Percentiles rank a stretch among this genome's conserved stretches.
phyloP scores from a whole-genome alignment of 2,329 filamentous ascomycete genomes.

The Hawksworthiomyces lignivorus region DNA sequence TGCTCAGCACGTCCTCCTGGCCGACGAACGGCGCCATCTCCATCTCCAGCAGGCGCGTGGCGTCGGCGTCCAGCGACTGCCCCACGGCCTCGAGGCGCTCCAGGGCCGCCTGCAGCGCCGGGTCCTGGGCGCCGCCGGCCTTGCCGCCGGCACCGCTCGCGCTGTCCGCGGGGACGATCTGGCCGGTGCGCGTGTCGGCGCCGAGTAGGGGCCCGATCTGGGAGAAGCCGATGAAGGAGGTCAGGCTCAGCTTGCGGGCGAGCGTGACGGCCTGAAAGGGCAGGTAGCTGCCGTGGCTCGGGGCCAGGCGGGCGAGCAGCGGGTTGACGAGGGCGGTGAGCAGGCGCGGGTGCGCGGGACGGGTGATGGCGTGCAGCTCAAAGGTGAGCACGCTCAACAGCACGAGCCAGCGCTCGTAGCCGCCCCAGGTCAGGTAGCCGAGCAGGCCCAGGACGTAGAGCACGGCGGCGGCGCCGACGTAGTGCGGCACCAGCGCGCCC shows the following conservation, averaged over 20 bases:
- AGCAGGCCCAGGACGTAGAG: slow-evolving; percentile 56
- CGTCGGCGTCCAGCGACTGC: slow-evolving; percentile 58
- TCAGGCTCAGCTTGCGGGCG: slow-evolving; percentile 67
- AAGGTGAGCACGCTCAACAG: slow-evolving; percentile 46
- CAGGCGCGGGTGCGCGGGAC: slow-evolving; percentile 41
- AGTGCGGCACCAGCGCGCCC: slow-evolving; percentile 53
- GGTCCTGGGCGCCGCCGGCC: slow-evolving; percentile 25
- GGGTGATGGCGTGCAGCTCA: slow-evolving; percentile 49
- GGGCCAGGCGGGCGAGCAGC: slow-evolving; percentile 26
- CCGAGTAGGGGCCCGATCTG: slow-evolving; percentile 66
- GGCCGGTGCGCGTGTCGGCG: slow-evolving; percentile 24
- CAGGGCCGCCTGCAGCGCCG: slow-evolving; percentile 50
- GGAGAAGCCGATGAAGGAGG: slow-evolving; percentile 73
- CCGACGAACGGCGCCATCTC: slow-evolving; percentile 75
- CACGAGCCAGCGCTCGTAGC: slow-evolving; percentile 58
- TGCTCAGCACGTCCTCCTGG: slow-evolving; percentile 56
- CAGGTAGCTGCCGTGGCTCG: slow-evolving; percentile 54
- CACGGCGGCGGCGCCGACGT: slow-evolving; percentile 46
- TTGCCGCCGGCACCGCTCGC: slow-evolving; percentile 18
- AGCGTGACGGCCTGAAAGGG: slow-evolving; percentile 78
- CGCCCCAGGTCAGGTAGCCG: slow-evolving; percentile 61
- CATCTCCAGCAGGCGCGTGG: slow-evolving; percentile 61
- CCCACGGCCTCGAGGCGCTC: slow-evolving; percentile 57
- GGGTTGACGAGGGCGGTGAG: slow-evolving; percentile 27
- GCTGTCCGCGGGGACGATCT: slow-evolving; percentile 22